Conservation (phyloP, 495 filamentous ascomycete genomes). For the Aspergillus sparsus region DNA sequence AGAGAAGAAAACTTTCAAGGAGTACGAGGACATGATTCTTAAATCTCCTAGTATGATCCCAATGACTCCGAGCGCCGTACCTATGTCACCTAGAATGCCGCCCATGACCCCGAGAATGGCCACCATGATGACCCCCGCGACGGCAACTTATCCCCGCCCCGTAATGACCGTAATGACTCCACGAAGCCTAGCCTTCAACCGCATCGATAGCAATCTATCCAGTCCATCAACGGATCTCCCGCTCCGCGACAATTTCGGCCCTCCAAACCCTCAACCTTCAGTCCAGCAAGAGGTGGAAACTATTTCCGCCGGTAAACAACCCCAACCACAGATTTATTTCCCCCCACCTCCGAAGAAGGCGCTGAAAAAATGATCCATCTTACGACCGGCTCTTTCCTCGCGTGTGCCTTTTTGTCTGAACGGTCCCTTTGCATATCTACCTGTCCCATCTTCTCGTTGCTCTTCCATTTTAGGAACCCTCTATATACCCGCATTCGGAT, state of each 20-base stretch:
- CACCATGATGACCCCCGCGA: conserved; percentile 15
- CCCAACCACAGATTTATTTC: conserved; percentile 41
- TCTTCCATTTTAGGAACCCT: no score
- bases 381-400: not conserved
- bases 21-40: conserved; percentile 47
- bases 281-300: conserved; percentile 30
- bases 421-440: no score
- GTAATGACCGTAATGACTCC: conserved; percentile 42
- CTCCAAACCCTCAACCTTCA: conserved; percentile 26
- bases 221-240: conserved; percentile 43
- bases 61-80: conserved; percentile 31
- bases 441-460: no score
- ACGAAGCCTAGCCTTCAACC: conserved; percentile 47
- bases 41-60: conserved; percentile 47
- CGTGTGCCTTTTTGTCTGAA: no score
- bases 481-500: no score
- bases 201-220: conserved; percentile 21
- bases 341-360: conserved; percentile 48
- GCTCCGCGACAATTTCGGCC: conserved; percentile 36
- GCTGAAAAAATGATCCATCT: conserved; percentile 27
- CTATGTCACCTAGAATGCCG: conserved; percentile 20
- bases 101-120: conserved; percentile 18
- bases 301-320: conserved; percentile 19
- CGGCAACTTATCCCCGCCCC: conserved; percentile 9
- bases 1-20: conserved; percentile 44